Conservation (phyloP, 1,284 basidiomycete genomes). For the Rhodotorula sp. region DNA sequence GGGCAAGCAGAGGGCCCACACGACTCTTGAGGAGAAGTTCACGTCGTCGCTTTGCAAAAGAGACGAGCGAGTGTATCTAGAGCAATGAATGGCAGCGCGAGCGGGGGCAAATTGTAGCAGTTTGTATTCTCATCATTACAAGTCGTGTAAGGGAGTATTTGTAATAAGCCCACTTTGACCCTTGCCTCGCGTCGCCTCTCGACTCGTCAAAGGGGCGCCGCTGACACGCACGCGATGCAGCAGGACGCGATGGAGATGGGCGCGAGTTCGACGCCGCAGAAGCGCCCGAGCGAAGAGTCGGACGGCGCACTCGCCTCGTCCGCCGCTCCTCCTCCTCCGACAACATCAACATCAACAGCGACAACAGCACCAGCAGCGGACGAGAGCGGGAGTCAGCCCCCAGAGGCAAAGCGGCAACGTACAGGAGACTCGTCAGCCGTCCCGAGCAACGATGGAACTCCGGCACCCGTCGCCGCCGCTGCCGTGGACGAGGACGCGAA, state of each 20-base stretch:
- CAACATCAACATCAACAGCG: not conserved
- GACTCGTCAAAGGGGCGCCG: too few species aligned
- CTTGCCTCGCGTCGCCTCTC: not conserved
- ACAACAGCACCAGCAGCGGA: not conserved
- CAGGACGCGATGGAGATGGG: not conserved
- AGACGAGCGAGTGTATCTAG: too few species aligned
- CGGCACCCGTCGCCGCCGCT: not conserved
- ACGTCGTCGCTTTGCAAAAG: too few species aligned
- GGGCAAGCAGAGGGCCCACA: too few species aligned
- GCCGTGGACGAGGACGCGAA: conserved; percentile 16
- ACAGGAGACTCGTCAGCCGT: not conserved
- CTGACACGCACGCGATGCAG: not conserved
- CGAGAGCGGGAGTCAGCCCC: not conserved
- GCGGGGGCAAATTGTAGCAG: too few species aligned
- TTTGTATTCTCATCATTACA: too few species aligned
- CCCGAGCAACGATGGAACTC: not conserved
- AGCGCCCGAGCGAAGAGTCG: not conserved
- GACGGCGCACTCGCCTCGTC: not conserved
- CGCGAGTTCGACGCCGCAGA: not conserved
- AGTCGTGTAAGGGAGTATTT: too few species aligned
- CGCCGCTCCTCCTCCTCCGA: too few species aligned
- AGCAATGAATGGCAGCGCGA: too few species aligned
- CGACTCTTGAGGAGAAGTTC: too few species aligned
- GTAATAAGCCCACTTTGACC: not conserved
- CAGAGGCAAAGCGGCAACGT: not conserved